phyloP scores from a whole-genome alignment of 83 land plant genomes.

The Picea abies region DNA sequence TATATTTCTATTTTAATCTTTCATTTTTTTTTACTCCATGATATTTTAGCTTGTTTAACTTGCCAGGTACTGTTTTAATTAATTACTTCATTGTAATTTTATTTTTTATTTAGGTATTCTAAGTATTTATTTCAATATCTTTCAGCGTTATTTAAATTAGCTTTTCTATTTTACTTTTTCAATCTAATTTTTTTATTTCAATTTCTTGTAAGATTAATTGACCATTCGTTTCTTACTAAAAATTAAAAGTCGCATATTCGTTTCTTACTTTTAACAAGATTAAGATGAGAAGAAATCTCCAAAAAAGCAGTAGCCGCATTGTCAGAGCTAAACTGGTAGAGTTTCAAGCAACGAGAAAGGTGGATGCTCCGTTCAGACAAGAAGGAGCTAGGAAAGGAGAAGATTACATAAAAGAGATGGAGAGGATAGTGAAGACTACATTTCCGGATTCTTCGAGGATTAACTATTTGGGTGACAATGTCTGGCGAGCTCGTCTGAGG shows the following conservation, averaged over 20 bases:
- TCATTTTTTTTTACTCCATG: no score
- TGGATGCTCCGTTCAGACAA: slow-evolving; percentile 30
- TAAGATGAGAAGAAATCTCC: neutral
- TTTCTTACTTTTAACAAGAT: no score
- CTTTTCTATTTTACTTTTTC: no score
- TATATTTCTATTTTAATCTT: no score
- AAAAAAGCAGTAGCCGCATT: neutral
- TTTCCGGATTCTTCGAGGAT: slow-evolving; percentile 54
- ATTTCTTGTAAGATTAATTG: no score
- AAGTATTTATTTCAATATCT: no score
- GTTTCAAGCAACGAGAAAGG: slow-evolving; percentile 38
- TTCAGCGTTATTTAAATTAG: no score
- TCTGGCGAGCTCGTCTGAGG: slow-evolving; percentile 36
- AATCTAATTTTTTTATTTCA: no score
- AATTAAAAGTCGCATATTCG: no score
- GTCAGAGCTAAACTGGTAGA: slow-evolving; percentile 23
- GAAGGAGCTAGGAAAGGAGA: slow-evolving; percentile 21
- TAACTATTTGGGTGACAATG: slow-evolving; percentile 32
- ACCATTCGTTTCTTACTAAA: no score
- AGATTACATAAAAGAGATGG: slow-evolving; percentile 40
- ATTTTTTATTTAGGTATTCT: neutral
- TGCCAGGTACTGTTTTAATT: no score
- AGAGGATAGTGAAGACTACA: slow-evolving; percentile 44
- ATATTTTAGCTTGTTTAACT: no score
- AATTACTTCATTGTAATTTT: neutral